Evolutionary conservation across 2,329 filamentous ascomycete species (phyloP).

Genomic region (Emydomyces testavorans): DNA sequence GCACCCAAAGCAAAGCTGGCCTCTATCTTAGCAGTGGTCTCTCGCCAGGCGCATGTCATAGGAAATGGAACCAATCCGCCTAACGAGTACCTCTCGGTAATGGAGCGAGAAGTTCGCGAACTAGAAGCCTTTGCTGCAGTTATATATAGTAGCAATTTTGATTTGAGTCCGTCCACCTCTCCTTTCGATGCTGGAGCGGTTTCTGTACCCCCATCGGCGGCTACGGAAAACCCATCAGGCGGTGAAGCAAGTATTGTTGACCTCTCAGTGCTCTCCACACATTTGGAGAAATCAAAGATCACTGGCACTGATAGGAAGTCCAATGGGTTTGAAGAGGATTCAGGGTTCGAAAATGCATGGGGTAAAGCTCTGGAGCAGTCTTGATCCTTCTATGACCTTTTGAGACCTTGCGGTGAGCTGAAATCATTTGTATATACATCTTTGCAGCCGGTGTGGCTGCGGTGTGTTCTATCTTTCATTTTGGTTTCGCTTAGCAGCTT

Average conservation of each 20-base stretch:
- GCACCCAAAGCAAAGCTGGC: constrained; percentile 58
- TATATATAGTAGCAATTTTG: constrained; percentile 40
- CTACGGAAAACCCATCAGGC: neutral
- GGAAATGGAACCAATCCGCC: constrained; percentile 52
- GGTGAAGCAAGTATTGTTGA: constrained; percentile 7
- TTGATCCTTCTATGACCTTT: neutral
- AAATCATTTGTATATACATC: neutral
- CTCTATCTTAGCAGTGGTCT: constrained; percentile 78
- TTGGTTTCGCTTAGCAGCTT: no score
- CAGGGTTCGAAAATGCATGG: constrained; percentile 16
- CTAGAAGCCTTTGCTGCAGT: constrained; percentile 40
- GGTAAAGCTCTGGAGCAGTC: constrained; percentile 15
- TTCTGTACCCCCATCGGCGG: neutral
- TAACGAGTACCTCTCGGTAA: constrained; percentile 36
- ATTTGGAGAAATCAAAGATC: neutral
- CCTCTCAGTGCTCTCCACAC: neutral
- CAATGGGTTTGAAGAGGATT: neutral
- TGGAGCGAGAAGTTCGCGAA: constrained; percentile 38
- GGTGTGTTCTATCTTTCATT: no score
- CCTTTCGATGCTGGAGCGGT: neutral
- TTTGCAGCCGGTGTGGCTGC: neutral
- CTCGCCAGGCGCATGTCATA: constrained; percentile 79
- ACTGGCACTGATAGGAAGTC: neutral
- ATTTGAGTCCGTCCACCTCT: constrained; percentile 18
- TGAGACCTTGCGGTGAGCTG: neutral